Conservation (phyloP, 2,329 filamentous ascomycete species). For the Conoideocrella luteorostrata region DNA sequence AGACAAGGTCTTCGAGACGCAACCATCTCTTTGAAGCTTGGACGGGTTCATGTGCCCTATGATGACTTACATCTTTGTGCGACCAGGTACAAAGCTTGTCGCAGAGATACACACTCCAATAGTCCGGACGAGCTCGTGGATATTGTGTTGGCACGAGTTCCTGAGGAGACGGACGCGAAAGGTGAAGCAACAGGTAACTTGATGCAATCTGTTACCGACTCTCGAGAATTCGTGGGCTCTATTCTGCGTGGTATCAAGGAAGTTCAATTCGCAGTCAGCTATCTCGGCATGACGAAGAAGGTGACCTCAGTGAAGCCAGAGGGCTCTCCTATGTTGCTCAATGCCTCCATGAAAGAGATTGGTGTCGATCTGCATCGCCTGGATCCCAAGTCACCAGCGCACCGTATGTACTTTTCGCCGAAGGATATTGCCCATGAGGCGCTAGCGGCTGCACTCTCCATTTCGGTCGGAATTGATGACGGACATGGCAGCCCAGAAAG, state of each 20-base stretch:
- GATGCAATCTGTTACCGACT: constrained; percentile 81
- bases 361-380: constrained; percentile 88
- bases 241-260: constrained; percentile 90
- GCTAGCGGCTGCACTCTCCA: constrained; percentile 81
- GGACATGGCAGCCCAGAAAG: constrained; percentile 80
- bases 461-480: constrained; percentile 87
- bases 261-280: constrained; percentile 90
- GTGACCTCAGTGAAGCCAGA: constrained; percentile 61
- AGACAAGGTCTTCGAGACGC: constrained; percentile 84
- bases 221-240: constrained; percentile 85
- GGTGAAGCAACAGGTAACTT: constrained; percentile 62
- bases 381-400: constrained; percentile 85
- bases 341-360: constrained; percentile 92
- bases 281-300: constrained; percentile 78
- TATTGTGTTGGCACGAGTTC: constrained; percentile 64
- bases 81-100: constrained; percentile 45
- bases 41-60: constrained; percentile 81
- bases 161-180: constrained; percentile 65
- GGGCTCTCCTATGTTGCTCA: constrained; percentile 70
- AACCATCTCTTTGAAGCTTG: constrained; percentile 83
- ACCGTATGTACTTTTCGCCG: constrained; percentile 96
- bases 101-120: constrained; percentile 28
- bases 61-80: constrained; percentile 71
- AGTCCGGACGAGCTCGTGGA: constrained; percentile 43
- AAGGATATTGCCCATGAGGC: constrained; percentile 94